Percentiles rank a stretch among this genome's conserved stretches.
These are phyloP conservation scores for Alternaria ventricosa DNA, from an alignment of 2,329 filamentous ascomycete genomes.

Conservation along the genomic window DNA sequence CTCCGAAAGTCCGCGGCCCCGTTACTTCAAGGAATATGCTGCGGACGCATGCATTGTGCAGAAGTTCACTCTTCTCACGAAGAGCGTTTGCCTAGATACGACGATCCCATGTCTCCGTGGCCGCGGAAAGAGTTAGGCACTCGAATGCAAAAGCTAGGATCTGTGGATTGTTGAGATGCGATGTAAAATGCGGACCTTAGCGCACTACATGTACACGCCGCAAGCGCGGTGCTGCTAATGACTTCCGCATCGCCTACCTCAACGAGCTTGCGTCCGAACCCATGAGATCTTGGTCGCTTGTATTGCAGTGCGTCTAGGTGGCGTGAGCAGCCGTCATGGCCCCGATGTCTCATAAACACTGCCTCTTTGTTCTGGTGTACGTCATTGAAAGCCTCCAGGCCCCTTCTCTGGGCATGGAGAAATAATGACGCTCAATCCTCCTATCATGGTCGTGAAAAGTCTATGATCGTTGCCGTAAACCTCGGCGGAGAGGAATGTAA, in stretches of 20 bases:
- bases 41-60: not conserved
- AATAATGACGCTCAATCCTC: not conserved
- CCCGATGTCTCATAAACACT: not conserved
- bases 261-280: not conserved
- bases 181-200: not conserved
- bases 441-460: not conserved
- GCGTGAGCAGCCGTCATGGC: not conserved
- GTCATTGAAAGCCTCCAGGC: not conserved
- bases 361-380: not conserved
- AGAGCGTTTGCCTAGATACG: no score
- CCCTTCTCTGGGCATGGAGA: not conserved
- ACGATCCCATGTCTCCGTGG: not conserved
- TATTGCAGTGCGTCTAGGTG: not conserved
- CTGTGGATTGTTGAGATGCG: slow-evolving; percentile 1
- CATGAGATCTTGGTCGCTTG: not conserved
- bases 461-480: not conserved
- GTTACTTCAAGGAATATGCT: not conserved
- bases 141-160: not conserved
- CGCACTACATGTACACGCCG: not conserved
- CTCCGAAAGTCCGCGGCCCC: not conserved
- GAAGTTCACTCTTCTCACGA: not conserved
- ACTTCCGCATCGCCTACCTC: not conserved
- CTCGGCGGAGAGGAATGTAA: not conserved
- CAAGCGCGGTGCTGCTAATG: slow-evolving; percentile 3
- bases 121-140: not conserved